Conservation (phyloP, 495 filamentous ascomycete species). For the Penicillium verhagenii region DNA sequence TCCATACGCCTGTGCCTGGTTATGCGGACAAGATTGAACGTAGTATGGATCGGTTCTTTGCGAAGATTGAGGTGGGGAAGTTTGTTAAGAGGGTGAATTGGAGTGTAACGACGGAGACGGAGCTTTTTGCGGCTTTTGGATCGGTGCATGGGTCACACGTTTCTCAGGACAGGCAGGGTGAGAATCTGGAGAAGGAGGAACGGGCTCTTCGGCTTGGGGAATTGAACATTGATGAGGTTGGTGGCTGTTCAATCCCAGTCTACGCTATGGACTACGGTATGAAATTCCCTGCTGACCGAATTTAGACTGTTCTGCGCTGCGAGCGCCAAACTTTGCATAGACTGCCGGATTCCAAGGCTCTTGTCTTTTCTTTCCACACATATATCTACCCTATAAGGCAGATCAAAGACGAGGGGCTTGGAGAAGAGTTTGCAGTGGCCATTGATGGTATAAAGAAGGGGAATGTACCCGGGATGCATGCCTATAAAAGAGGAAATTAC, state of each 20-base stretch:
- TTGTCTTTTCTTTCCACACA: constrained; percentile 80
- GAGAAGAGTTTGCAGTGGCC: constrained; percentile 62
- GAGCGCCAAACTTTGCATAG: constrained; percentile 79
- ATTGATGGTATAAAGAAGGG: constrained; percentile 71
- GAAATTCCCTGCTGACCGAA: not conserved
- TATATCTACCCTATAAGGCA: constrained; percentile 68
- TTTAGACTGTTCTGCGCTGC: constrained; percentile 58
- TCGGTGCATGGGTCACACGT: constrained; percentile 24
- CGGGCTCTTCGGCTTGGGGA: constrained; percentile 38
- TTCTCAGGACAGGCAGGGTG: constrained; percentile 5
- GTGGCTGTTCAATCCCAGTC: constrained; percentile 14
- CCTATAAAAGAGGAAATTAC: constrained; percentile 60
- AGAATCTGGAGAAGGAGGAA: constrained; percentile 39
- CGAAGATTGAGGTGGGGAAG: constrained; percentile 36
- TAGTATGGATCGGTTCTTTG: constrained; percentile 79
- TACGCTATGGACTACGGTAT: too few species aligned
- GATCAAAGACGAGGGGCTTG: constrained; percentile 68
- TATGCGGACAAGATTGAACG: constrained; percentile 68
- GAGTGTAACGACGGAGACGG: constrained; percentile 57
- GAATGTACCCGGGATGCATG: constrained; percentile 64
- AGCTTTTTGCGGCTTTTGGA: constrained; percentile 54
- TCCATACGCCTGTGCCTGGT: constrained; percentile 69
- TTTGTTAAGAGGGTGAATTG: constrained; percentile 54
- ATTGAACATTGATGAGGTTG: constrained; percentile 50
- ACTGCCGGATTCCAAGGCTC: constrained; percentile 60